Conservation (phyloP, 1,284 basidiomycete genomes). For the Amylostereum areolatum region DNA sequence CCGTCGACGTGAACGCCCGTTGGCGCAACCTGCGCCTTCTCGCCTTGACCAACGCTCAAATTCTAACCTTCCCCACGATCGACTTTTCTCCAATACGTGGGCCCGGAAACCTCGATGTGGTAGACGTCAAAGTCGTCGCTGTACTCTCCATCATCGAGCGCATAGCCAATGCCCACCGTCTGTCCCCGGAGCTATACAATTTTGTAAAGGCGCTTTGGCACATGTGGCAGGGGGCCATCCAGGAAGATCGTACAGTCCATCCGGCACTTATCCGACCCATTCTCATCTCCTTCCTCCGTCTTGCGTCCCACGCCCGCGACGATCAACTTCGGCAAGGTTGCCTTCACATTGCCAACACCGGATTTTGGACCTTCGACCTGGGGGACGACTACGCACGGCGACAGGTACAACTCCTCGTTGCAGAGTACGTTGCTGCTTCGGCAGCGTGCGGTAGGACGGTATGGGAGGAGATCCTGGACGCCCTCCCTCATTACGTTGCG, state of each 20-base stretch:
- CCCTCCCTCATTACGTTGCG: constrained; percentile 10
- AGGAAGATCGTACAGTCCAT: constrained; percentile 15
- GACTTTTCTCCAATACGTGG: constrained; percentile 3
- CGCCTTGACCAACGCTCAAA: constrained; percentile 14
- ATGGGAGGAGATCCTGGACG: constrained; percentile 12
- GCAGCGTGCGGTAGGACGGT: constrained; percentile 8
- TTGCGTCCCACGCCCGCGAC: constrained; percentile 35
- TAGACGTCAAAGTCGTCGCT: constrained; percentile 11
- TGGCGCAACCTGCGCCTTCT: constrained; percentile 21
- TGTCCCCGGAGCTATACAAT: constrained; percentile 16
- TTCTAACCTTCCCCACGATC: constrained; percentile 16
- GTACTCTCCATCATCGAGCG: constrained; percentile 12
- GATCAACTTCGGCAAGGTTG: constrained; percentile 26
- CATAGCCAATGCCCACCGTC: neutral
- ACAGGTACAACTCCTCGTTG: constrained; percentile 14
- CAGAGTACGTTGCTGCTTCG: constrained; percentile 9
- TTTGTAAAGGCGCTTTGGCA: constrained; percentile 33
- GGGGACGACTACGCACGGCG: constrained; percentile 13
- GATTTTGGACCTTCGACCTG: constrained; percentile 15
- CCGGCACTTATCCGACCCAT: constrained; percentile 29
- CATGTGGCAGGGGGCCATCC: constrained; percentile 27
- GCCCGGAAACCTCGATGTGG: constrained; percentile 2
- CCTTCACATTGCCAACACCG: constrained; percentile 10
- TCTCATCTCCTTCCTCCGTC: constrained; percentile 38
- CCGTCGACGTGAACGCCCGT: constrained; percentile 6